Evolutionary conservation across 768 basidiomycete species (phyloP).

Genomic region (Porpolomopsis calyptriformis): DNA sequence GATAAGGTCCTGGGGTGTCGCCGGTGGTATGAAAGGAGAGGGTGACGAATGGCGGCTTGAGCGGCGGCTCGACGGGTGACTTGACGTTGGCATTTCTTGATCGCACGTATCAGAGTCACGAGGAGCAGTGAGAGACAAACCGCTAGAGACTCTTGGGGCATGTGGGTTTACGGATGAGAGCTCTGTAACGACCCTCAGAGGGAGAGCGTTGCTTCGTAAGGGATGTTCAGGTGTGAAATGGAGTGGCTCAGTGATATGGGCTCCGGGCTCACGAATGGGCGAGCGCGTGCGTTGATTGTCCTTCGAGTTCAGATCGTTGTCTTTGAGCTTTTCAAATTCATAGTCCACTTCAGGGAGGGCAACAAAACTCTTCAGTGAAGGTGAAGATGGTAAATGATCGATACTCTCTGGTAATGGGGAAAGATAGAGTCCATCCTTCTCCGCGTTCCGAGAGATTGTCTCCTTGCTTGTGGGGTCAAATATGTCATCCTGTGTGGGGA

Average conservation of each 20-base stretch:
- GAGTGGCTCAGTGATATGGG: neutral
- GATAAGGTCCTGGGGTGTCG: conserved; percentile 11
- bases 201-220: neutral
- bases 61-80: conserved; percentile 1
- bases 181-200: neutral
- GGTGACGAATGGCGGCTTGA: conserved; percentile 14
- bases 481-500: conserved; percentile 15
- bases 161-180: neutral
- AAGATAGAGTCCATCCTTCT: conserved; percentile 23
- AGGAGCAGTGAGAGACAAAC: conserved; percentile 6
- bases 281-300: conserved; percentile 3
- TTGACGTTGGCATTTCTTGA: neutral
- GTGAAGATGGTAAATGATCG: conserved; percentile 22
- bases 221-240: neutral
- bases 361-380: conserved; percentile 20
- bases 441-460: conserved; percentile 22
- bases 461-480: conserved; percentile 26
- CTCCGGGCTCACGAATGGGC: conserved; percentile 5
- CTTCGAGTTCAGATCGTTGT: conserved; percentile 6
- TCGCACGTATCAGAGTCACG: neutral
- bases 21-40: conserved; percentile 15
- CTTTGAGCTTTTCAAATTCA: conserved; percentile 11
- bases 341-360: conserved; percentile 29
- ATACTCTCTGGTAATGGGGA: conserved; percentile 37
- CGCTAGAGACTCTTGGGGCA: conserved; percentile 2